Conservation (phyloP, 805 yeast species). For the Suhomyces vadensis region DNA sequence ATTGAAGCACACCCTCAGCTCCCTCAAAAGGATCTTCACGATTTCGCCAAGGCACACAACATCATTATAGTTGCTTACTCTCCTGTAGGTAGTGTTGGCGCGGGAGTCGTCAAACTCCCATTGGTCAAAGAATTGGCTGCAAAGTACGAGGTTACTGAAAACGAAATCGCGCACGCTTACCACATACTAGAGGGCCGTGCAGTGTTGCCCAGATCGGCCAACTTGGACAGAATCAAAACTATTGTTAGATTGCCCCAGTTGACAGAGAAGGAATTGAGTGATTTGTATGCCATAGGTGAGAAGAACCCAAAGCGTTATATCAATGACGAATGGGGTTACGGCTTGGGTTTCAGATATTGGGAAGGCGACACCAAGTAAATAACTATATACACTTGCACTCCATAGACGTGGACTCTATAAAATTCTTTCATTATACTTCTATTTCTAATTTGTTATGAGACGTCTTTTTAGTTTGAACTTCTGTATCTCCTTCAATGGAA, state of each 20-base stretch:
- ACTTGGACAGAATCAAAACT: constrained; percentile 56
- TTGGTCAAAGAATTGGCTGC: constrained; percentile 53
- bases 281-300: constrained; percentile 32
- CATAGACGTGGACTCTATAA: too few relatives aligned
- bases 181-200: constrained; percentile 59
- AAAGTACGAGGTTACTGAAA: constrained; percentile 53
- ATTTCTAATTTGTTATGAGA: not conserved
- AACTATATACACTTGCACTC: too few relatives aligned
- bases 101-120: constrained; percentile 59
- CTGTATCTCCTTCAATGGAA: constrained; percentile 5
- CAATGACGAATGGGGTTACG: constrained; percentile 39
- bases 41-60: constrained; percentile 36
- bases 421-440: not conserved
- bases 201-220: constrained; percentile 70
- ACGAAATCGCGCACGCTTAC: constrained; percentile 63
- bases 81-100: constrained; percentile 66
- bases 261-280: constrained; percentile 35
- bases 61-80: constrained; percentile 55
- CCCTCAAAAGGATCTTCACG: constrained; percentile 42
- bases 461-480: not conserved
- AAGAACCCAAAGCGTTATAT: constrained; percentile 32
- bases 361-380: constrained; percentile 34
- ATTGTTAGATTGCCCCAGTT: constrained; percentile 38
- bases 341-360: constrained; percentile 40
- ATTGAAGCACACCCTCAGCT: constrained; percentile 39